Conservation (phyloP, 2,329 filamentous ascomycete genomes). For the Sporothrix sp. region DNA sequence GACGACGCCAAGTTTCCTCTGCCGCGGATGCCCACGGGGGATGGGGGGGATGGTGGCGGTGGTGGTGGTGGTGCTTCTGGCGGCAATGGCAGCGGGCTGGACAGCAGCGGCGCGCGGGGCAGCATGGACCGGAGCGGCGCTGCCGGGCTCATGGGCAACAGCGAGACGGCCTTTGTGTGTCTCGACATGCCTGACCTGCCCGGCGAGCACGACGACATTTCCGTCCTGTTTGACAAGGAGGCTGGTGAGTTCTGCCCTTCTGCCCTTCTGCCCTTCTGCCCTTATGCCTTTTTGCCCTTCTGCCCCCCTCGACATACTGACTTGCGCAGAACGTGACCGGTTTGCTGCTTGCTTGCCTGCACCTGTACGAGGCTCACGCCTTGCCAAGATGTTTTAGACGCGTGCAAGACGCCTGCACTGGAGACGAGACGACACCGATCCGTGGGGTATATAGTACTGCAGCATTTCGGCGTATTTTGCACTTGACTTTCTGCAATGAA, state of each 20-base stretch:
- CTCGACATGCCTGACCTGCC: slow-evolving; percentile 82
- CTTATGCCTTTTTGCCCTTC: slow-evolving; percentile 19
- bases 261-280: background rate
- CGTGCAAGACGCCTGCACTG: background rate
- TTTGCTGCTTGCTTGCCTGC: slow-evolving; percentile 45
- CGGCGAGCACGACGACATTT: slow-evolving; percentile 86
- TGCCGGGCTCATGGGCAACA: slow-evolving; percentile 25
- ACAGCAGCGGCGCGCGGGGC: too few species aligned
- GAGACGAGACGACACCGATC: background rate
- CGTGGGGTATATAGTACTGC: too few species aligned
- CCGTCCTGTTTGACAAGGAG: slow-evolving; percentile 72
- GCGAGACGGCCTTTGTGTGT: slow-evolving; percentile 62
- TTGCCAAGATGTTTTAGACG: slow-evolving; percentile 15
- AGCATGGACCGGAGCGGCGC: too few species aligned
- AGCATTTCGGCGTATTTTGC: too few species aligned
- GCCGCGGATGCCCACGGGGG: slow-evolving; percentile 50
- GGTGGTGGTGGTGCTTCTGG: slow-evolving; percentile 33
- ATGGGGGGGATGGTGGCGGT: slow-evolving; percentile 18
- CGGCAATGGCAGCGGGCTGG: slow-evolving; percentile 14
- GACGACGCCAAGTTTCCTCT: slow-evolving; percentile 87
- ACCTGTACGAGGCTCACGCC: slow-evolving; percentile 39
- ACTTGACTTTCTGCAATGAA: too few species aligned
- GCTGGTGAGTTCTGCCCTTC: slow-evolving; percentile 48
- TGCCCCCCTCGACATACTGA: slow-evolving; percentile 2
- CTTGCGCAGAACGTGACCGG: slow-evolving; percentile 41